Conservation (phyloP, 768 basidiomycete genomes). For the Amanita fuliginea region DNA sequence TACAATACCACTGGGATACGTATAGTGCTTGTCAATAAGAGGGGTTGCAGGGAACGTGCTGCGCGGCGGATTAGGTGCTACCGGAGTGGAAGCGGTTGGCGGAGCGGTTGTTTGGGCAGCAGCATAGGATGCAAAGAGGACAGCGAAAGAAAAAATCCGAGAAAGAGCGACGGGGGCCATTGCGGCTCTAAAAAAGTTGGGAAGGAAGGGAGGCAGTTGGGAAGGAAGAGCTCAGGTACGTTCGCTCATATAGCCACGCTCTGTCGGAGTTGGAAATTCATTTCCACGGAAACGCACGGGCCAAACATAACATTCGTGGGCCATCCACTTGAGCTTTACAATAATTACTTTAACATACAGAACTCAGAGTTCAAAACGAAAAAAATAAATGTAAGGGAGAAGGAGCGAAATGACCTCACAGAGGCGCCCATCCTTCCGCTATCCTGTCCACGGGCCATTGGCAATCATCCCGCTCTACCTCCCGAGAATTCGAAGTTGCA, state of each 20-base stretch:
- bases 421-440: no score
- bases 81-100: not conserved
- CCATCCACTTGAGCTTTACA: no score
- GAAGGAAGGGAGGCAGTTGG: not conserved
- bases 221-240: no score
- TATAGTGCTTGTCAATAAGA: conserved; percentile 33
- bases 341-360: no score
- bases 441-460: no score
- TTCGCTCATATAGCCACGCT: not conserved
- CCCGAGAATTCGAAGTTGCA: no score
- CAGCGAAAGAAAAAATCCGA: conserved; percentile 20
- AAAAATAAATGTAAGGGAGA: no score
- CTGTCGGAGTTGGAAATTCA: not conserved
- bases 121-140: conserved; percentile 15
- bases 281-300: not conserved
- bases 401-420: no score
- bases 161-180: conserved; percentile 39
- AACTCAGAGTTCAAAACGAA: no score
- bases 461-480: no score
- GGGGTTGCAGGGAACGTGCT: conserved; percentile 33
- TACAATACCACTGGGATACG: conserved; percentile 34
- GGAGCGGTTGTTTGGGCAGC: conserved; percentile 15
- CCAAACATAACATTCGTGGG: no score
- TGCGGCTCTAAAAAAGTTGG: not conserved
- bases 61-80: not conserved